These are phyloP conservation scores for Erysimum cheiranthoides DNA, from an alignment of 345 rosid species.

Conservation along the genomic window DNA sequence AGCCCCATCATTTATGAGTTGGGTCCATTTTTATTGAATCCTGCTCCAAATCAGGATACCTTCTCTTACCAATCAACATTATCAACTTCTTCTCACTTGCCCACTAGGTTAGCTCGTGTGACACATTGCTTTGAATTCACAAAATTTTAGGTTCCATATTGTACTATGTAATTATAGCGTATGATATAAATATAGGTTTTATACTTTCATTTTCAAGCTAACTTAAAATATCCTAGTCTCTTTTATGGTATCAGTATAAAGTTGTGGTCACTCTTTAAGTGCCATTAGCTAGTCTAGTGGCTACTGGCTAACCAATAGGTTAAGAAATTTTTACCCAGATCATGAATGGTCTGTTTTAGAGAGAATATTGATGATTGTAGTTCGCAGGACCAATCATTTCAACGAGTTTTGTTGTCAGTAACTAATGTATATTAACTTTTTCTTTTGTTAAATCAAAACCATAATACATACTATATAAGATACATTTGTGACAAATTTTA, in stretches of 20 bases:
- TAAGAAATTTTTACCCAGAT: background rate
- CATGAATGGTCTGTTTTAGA: background rate
- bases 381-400: background rate
- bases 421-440: background rate
- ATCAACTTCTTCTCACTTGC: conserved; percentile 29
- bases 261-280: background rate
- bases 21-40: conserved; percentile 41
- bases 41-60: conserved; percentile 46
- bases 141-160: background rate
- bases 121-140: conserved; percentile 30
- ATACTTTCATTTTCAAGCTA: background rate
- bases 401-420: background rate
- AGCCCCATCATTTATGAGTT: conserved; percentile 34
- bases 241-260: background rate
- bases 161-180: conserved; percentile 7
- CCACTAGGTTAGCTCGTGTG: conserved; percentile 28
- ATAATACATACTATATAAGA: background rate
- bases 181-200: background rate
- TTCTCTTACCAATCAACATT: conserved; percentile 25
- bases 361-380: background rate
- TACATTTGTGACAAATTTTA: background rate
- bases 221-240: background rate
- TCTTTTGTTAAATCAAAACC: background rate
- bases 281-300: too few relatives aligned
- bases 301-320: background rate